Conservation (phyloP, 1,139 yeast species). For the Scheffersomyces titani region DNA sequence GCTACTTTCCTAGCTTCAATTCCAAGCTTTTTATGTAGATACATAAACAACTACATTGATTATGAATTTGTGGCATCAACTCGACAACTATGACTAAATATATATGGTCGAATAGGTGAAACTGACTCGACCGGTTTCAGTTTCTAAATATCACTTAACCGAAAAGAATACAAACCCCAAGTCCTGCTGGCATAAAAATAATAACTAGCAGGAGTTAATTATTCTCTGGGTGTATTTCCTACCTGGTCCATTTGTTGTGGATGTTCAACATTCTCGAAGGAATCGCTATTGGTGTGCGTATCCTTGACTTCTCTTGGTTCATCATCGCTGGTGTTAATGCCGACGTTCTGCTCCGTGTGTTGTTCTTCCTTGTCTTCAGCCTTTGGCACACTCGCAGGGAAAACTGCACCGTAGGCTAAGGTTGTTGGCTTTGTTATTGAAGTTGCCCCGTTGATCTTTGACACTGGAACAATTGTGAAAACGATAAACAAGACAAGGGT, state of each 20-base stretch:
- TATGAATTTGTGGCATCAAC: background rate
- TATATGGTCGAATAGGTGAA: background rate
- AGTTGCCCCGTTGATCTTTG: background rate
- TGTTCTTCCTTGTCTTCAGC: background rate
- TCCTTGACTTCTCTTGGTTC: conserved; percentile 1
- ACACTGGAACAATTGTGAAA: conserved; percentile 24
- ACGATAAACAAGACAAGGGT: conserved; percentile 22
- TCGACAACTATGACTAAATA: too few species aligned
- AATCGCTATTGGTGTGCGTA: background rate
- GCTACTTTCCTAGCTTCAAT: too few species aligned
- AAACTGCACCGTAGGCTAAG: background rate
- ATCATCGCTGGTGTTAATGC: conserved; percentile 1
- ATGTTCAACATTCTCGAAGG: background rate
- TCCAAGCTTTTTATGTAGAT: background rate
- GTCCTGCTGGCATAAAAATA: too few species aligned
- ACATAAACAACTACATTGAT: background rate
- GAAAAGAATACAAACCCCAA: background rate
- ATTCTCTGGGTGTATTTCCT: background rate
- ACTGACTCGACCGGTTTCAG: background rate
- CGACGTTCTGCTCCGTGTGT: conserved; percentile 1
- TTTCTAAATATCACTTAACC: background rate
- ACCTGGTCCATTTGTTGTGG: background rate
- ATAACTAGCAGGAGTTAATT: too few species aligned
- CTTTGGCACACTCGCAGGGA: conserved; percentile 1
- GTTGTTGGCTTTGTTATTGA: background rate